Evolutionary conservation across 2,329 filamentous ascomycete species (phyloP).

Genomic region (Westerdykella sp.): DNA sequence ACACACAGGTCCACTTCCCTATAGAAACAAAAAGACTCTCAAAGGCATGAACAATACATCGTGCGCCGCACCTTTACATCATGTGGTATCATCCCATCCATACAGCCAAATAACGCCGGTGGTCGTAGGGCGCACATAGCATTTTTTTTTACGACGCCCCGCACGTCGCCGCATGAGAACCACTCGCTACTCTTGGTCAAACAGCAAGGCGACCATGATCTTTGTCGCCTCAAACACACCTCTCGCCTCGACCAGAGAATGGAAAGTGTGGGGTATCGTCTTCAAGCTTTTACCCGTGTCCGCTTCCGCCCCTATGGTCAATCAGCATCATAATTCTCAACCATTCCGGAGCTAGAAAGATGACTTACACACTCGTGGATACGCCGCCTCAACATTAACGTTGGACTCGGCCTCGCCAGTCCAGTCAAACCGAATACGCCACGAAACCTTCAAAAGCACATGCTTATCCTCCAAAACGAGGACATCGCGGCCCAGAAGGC

Average conservation of each 20-base stretch:
- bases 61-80: too few species aligned
- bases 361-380: conserved; percentile 59
- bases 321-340: not conserved
- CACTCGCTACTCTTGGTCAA: conserved; percentile 4
- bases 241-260: conserved; percentile 51
- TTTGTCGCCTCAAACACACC: conserved; percentile 53
- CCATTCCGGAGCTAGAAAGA: not conserved
- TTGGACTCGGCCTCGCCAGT: conserved; percentile 62
- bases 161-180: too few species aligned
- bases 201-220: conserved; percentile 55
- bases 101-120: too few species aligned
- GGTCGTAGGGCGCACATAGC: too few species aligned
- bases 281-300: conserved; percentile 53
- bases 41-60: too few species aligned
- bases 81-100: too few species aligned
- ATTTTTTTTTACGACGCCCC: too few species aligned
- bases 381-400: conserved; percentile 49
- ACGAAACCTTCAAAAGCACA: conserved; percentile 51
- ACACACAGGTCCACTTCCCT: too few species aligned
- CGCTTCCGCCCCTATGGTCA: conserved; percentile 46
- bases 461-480: conserved; percentile 30
- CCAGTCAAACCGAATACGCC: conserved; percentile 65
- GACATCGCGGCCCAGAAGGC: conserved; percentile 34
- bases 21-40: too few species aligned
- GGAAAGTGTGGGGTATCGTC: conserved; percentile 56